Evolutionary conservation across 805 yeast genomes (phyloP), one percentile per base, ranked within the genome.

Genomic region (Nakazawaea ambrosiae): DNA sequence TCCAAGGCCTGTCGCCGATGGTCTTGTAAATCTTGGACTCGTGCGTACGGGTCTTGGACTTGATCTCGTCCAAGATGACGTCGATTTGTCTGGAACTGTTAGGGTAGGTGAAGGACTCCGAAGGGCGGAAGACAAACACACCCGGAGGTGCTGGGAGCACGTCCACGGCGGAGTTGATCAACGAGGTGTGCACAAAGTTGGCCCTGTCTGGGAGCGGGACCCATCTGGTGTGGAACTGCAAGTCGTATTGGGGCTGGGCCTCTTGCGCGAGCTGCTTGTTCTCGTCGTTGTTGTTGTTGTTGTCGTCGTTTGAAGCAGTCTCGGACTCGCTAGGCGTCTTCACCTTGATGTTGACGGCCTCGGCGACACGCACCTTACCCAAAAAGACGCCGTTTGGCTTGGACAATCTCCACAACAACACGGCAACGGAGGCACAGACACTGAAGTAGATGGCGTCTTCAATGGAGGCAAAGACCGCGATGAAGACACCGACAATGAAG

Each of bases 381-480:
- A 89, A 66, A 63, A 88, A 86, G 36, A 74, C 70, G 46, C 96
- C 96, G 41, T 70, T 70, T 30, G 97, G 94, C 63, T 75, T 78
- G 19, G 94, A 84, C 33, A 83, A 57, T 53, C 86, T 75, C 63
- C 86, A 75, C 39, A 89, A 63, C 41, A 88, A 60, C 31, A 74
- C 66, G 16, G 87, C 95, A 48, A 70, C 73, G 24, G 95, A 84
- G 40, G 95, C 90, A 52, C 83, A 78, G 47, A 86, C 73, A 28
- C 96, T 90, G 60, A 88, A 89, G 63, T 89, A 89, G 49, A 89
- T 81, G 63, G 96, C 97, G 53, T 78, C 65, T 58, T 89, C 97
- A 54, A 89, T 82, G 5, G 86, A 65, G 5, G 86, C 63, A 48
- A 86, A 86, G 5, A 87, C 82, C 27, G 92, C 75, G 49, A 86